Evolutionary conservation across 2,329 filamentous ascomycete species (phyloP).

Genomic region (Ophiostoma ulmi): DNA sequence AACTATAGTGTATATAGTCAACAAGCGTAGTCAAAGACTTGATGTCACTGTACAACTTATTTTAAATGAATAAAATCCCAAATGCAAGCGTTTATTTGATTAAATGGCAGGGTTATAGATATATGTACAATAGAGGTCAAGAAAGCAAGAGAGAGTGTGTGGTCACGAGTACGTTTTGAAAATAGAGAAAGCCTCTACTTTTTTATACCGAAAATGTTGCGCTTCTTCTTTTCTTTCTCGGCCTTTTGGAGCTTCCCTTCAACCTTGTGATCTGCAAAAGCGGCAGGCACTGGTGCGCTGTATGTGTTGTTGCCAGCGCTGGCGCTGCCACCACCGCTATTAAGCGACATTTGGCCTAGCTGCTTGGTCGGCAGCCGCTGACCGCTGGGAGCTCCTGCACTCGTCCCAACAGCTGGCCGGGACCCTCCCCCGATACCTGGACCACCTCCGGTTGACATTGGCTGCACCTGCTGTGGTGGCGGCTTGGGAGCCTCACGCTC

Average conservation of each 20-base stretch:
- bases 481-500: constrained; percentile 60
- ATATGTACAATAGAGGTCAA: not conserved
- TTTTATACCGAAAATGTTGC: constrained; percentile 35
- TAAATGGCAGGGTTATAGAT: not conserved
- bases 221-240: constrained; percentile 40
- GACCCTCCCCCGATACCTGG: constrained; percentile 6
- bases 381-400: constrained; percentile 36
- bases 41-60: too few relatives aligned
- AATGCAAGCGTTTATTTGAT: not conserved
- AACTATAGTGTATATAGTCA: too few relatives aligned
- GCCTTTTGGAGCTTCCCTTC: constrained; percentile 44
- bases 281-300: constrained; percentile 24
- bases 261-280: not conserved
- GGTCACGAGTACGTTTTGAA: not conserved
- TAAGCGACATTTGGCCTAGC: constrained; percentile 53
- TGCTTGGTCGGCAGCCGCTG: constrained; percentile 48
- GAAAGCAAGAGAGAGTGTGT: not conserved
- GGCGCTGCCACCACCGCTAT: constrained; percentile 22
- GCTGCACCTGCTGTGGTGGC: constrained; percentile 30
- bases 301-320: constrained; percentile 28
- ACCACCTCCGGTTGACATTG: constrained; percentile 20
- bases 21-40: too few relatives aligned
- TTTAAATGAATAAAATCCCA: not conserved
- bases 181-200: constrained; percentile 28
- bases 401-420: constrained; percentile 23